phyloP scores from a whole-genome alignment of 2,329 filamentous ascomycete species.

The Talaromyces sp. region DNA sequence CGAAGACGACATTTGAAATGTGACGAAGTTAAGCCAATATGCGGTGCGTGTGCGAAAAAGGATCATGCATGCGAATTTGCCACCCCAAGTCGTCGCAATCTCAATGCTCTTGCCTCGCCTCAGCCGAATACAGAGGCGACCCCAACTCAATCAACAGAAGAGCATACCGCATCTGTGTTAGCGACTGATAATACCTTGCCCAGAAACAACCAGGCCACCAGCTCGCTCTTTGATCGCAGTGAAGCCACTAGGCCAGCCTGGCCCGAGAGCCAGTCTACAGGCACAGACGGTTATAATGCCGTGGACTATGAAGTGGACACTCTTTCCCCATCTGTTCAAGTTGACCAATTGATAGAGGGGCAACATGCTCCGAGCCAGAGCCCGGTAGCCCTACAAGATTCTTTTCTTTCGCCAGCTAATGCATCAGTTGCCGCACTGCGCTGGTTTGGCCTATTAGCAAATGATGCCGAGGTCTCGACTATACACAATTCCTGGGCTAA shows the following conservation, averaged over 20 bases:
- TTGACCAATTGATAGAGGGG: neutral
- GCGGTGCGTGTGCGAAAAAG: conserved; percentile 26
- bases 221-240: too few species aligned
- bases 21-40: conserved; percentile 29
- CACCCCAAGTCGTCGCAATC: neutral
- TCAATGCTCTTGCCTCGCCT: neutral
- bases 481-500: conserved; percentile 4
- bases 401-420: conserved; percentile 7
- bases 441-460: conserved; percentile 27
- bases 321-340: neutral
- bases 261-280: too few species aligned
- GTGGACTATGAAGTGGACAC: neutral
- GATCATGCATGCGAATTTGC: conserved; percentile 17
- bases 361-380: neutral
- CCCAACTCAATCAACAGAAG: too few species aligned
- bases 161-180: neutral
- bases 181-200: neutral
- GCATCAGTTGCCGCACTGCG: conserved; percentile 19
- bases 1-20: conserved; percentile 30
- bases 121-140: neutral
- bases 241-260: neutral
- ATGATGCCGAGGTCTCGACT: conserved; percentile 17
- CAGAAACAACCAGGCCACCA: too few species aligned
- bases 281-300: too few species aligned
- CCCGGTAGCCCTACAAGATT: neutral